Conservation (phyloP, 75 land plant genomes). For the Picea sitchensis region DNA sequence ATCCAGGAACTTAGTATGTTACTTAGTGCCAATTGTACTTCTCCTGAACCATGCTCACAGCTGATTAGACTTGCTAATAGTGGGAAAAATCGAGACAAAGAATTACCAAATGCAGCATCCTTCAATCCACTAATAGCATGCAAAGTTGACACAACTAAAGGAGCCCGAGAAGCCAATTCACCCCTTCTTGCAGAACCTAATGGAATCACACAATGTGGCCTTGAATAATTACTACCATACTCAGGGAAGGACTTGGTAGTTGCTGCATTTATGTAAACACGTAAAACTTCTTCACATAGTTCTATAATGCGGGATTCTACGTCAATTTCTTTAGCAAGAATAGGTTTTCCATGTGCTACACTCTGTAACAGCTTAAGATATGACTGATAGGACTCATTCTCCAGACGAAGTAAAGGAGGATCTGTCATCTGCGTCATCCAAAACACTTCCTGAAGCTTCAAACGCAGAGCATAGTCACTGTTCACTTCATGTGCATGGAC, state of each 20-base stretch:
- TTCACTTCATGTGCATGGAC: constrained; percentile 50
- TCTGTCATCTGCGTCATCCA: constrained; percentile 49
- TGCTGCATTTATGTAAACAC: constrained; percentile 53
- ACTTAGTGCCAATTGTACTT: constrained; percentile 56
- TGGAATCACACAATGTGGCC: constrained; percentile 53
- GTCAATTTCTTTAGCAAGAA: constrained; percentile 23
- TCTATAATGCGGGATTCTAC: constrained; percentile 54
- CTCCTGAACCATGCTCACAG: constrained; percentile 79
- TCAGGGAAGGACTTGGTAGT: background rate
- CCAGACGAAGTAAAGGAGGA: constrained; percentile 68
- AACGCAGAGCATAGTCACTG: constrained; percentile 29
- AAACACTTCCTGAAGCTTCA: constrained; percentile 45
- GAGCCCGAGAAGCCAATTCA: constrained; percentile 66
- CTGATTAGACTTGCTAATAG: constrained; percentile 54
- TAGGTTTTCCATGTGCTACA: constrained; percentile 28
- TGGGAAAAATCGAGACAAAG: constrained; percentile 52
- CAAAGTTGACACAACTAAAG: constrained; percentile 51
- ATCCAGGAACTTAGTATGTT: constrained; percentile 53
- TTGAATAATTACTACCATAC: constrained; percentile 6
- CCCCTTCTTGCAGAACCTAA: constrained; percentile 60
- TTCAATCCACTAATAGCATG: constrained; percentile 36
- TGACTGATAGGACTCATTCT: constrained; percentile 61
- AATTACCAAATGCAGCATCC: constrained; percentile 34
- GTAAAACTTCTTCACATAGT: constrained; percentile 52
- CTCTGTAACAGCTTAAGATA: constrained; percentile 55